Percentiles rank a stretch among this genome's conserved stretches.
These are phyloP conservation scores for Phytopythium cucurbitacearum DNA, from an alignment of 352 stramenopile genomes.

Conservation along the genomic window DNA sequence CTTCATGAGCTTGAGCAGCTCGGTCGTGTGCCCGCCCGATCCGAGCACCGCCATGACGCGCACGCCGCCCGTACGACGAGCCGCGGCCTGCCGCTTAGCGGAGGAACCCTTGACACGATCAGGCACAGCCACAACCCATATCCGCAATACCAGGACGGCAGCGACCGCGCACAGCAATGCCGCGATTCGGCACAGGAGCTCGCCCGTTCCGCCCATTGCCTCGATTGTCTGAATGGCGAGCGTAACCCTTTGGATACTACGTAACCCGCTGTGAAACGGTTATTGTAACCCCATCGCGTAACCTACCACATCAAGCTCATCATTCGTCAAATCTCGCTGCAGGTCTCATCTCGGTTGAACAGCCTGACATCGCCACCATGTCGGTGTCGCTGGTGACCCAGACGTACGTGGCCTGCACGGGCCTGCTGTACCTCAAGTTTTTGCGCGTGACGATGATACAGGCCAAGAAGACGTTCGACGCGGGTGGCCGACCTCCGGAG, in stretches of 20 bases:
- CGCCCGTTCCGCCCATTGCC: constrained; percentile 18
- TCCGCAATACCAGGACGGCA: constrained; percentile 15
- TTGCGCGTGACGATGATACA: constrained; percentile 43
- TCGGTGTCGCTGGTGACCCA: constrained; percentile 2
- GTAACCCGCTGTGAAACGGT: background rate
- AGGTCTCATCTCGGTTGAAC: no score
- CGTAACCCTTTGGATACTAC: background rate
- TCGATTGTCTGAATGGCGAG: constrained; percentile 13
- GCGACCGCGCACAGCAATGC: constrained; percentile 9
- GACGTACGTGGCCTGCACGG: constrained; percentile 25
- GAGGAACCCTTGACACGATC: constrained; percentile 14
- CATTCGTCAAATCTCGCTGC: constrained; percentile 1
- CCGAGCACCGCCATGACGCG: constrained; percentile 82
- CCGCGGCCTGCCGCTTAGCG: constrained; percentile 6
- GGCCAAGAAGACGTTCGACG: constrained; percentile 41
- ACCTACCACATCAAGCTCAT: background rate
- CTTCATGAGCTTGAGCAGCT: constrained; percentile 94
- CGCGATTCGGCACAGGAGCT: constrained; percentile 19
- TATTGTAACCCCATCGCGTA: constrained; percentile 1
- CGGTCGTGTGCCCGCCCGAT: constrained; percentile 91
- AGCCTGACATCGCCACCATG: background rate
- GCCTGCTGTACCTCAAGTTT: constrained; percentile 63
- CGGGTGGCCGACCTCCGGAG: constrained; percentile 46
- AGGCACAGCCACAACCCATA: constrained; percentile 29
- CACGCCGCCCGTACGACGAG: constrained; percentile 5